Base-by-base conservation (phyloP, 2,329 filamentous ascomycete species). In the Trichoderma sp. region DNA sequence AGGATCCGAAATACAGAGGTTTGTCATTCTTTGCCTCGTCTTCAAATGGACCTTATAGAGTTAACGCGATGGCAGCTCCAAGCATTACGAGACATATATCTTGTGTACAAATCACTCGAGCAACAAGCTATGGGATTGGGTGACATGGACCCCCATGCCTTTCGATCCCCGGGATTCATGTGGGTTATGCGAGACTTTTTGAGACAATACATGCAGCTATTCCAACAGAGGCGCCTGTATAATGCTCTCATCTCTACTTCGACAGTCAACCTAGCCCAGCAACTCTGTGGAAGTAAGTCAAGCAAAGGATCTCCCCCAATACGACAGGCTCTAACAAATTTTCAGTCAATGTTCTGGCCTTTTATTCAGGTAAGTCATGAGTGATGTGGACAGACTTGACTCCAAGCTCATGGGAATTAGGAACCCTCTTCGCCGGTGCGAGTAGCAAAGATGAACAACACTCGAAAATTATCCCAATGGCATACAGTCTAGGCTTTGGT, bases 311-410 rank as follows among this genome's bases (percentile, higher is more conserved):
- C 7, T 26, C 12, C 4, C 17, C 15, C 43, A 53, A 11, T 28
- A 8, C 50, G 30, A 1, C 11, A 47, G 2, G 13, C 8, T 30
- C 61, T 68, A 32, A 71, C 28, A 9, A 3, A 28, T 9, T 8
- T 3, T 7, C 32, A 82, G 78, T 82, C 70, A 84, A 83, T 20
- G 77, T 85, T 0, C 77, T 84, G 4, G 83, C 83, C 0, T 85
- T 85, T 65, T 85, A 85, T 73, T 84, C 82, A 0, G 80, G 82
- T 80, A 77, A 28, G 64, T 36, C 23, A 17, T 9, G 8, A 3
- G 12, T 8, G 12, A 30, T 7, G 7, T 23, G 6, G 23, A 7
- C 6, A 23, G 3, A 15, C 17, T 23, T 12, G 1, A 6, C 8
- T 1, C 11, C 20, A 23, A 17, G 20, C 47, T 70, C 12, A 70